phyloP scores from a whole-genome alignment of 768 basidiomycete genomes.

The Tylopilus subfusipes region DNA sequence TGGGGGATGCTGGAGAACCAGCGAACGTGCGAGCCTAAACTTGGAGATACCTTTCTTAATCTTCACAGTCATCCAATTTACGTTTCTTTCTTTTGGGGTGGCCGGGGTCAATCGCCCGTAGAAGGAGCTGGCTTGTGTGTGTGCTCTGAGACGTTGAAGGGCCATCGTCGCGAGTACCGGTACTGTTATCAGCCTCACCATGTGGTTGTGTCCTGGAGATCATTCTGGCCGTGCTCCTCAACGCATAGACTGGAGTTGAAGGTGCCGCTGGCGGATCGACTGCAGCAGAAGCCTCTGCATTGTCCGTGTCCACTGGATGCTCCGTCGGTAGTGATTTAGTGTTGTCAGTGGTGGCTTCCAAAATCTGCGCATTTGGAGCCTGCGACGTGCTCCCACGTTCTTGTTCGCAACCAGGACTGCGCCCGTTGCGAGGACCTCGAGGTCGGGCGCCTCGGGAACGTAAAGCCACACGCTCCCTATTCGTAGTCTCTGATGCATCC shows the following conservation, averaged over 20 bases:
- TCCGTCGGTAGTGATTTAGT: no score
- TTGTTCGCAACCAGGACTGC: background rate
- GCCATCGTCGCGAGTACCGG: background rate
- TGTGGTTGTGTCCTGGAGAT: background rate
- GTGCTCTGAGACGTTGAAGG: background rate
- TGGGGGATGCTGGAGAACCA: background rate
- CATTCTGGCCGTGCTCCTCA: background rate
- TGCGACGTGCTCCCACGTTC: background rate
- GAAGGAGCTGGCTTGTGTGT: no score
- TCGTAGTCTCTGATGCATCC: background rate
- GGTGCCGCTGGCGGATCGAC: background rate
- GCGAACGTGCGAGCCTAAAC: background rate
- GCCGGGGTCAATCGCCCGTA: background rate
- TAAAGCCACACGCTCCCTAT: background rate
- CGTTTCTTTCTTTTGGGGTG: constrained; percentile 21
- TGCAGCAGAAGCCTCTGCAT: background rate
- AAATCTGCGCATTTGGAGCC: background rate
- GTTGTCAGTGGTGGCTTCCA: background rate
- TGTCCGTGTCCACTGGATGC: no score
- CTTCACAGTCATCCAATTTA: constrained; percentile 15
- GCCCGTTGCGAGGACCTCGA: background rate
- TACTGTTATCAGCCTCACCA: background rate
- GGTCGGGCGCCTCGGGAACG: background rate
- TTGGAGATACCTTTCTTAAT: background rate
- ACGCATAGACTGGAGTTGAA: background rate